Evolutionary conservation across 495 filamentous ascomycete species (phyloP).

Genomic region (Penicillium herquei): DNA sequence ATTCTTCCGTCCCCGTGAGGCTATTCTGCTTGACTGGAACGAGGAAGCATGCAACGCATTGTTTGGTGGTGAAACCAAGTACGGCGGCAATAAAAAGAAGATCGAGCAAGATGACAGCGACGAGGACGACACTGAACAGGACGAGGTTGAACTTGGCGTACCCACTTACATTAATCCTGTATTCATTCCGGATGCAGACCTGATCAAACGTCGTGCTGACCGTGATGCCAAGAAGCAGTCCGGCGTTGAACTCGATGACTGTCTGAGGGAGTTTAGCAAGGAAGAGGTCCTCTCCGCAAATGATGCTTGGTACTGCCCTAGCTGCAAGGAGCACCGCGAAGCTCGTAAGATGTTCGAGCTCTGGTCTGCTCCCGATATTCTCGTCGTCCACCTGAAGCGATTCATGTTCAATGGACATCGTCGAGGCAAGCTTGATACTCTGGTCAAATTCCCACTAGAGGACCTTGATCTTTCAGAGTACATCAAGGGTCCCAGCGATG

Average conservation of each 20-base stretch:
- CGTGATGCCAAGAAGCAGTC: constrained; percentile 62
- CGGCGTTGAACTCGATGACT: constrained; percentile 85
- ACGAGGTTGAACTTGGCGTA: constrained; percentile 48
- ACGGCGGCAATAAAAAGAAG: no score
- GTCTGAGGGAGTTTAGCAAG: constrained; percentile 87
- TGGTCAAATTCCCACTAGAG: constrained; percentile 91
- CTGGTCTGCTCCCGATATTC: constrained; percentile 92
- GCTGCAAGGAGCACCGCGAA: constrained; percentile 88
- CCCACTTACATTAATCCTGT: constrained; percentile 53
- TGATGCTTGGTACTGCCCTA: constrained; percentile 94
- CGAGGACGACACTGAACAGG: constrained; percentile 43
- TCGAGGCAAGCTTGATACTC: constrained; percentile 83
- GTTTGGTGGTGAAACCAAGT: constrained; percentile 53
- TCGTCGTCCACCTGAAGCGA: constrained; percentile 92
- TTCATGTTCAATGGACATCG: constrained; percentile 53
- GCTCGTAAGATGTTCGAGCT: constrained; percentile 96
- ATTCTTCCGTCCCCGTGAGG: constrained; percentile 74
- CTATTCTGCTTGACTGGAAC: constrained; percentile 81
- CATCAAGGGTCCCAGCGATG: constrained; percentile 73
- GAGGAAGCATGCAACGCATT: constrained; percentile 62
- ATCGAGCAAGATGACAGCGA: neutral
- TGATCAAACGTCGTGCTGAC: constrained; percentile 57
- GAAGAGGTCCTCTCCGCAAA: constrained; percentile 89
- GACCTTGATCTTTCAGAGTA: constrained; percentile 76
- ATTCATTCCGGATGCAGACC: constrained; percentile 61